These are phyloP conservation scores for Corymbia citriodora DNA, from an alignment of 441 rosid genomes.

Conservation along the genomic window DNA sequence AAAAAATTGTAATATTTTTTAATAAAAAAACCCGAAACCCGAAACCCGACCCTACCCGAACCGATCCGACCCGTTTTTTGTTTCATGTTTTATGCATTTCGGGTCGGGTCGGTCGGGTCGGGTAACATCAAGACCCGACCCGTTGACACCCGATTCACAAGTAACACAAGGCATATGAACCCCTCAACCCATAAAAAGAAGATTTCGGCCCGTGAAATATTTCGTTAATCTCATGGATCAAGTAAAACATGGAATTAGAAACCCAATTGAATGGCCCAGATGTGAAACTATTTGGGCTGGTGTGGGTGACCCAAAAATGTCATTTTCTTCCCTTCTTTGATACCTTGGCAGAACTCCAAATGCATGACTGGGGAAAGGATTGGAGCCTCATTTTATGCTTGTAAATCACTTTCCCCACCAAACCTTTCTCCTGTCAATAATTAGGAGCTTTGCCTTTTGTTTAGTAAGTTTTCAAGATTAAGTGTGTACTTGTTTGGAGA, in stretches of 20 bases:
- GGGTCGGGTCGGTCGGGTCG: no score
- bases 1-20: no score
- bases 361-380: neutral
- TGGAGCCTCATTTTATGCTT: neutral
- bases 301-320: neutral
- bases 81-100: no score
- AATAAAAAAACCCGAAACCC: no score
- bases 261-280: neutral
- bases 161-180: neutral
- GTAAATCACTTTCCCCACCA: neutral
- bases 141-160: neutral
- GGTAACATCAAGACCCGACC: no score
- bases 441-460: neutral
- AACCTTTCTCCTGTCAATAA: neutral
- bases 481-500: rapidly evolving
- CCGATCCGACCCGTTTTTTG: no score
- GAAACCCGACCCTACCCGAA: no score
- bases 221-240: neutral
- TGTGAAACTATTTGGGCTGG: neutral
- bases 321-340: neutral
- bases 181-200: neutral
- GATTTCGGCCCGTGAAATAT: neutral
- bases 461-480: neutral
- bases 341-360: neutral
- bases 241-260: neutral